phyloP scores from a whole-genome alignment of 257 asterid genomes.

The Salvia rosmarinus region DNA sequence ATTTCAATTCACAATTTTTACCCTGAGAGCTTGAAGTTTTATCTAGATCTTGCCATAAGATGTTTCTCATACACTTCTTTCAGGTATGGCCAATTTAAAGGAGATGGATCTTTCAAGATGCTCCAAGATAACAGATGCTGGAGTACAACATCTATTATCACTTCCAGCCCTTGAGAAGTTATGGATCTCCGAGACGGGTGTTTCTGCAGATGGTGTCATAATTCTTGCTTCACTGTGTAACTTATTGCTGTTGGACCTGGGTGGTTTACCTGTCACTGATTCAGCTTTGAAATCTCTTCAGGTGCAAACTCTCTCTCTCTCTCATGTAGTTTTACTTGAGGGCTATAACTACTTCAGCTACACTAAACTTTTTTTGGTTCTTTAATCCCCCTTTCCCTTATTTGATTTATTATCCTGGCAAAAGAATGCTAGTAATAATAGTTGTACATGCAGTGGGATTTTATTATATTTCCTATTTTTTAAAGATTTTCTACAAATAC shows the following conservation, averaged over 20 bases:
- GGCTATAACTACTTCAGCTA: slow-evolving; percentile 28
- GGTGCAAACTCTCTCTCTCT: slow-evolving; percentile 46
- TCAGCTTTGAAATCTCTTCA: slow-evolving; percentile 69
- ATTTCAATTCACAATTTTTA: neutral
- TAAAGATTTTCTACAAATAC: neutral
- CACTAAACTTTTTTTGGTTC: neutral
- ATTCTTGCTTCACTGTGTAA: slow-evolving; percentile 65
- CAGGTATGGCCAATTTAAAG: slow-evolving; percentile 76
- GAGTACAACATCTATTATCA: slow-evolving; percentile 69
- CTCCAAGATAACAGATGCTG: slow-evolving; percentile 77
- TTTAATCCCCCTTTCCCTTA: neutral
- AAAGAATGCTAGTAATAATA: neutral
- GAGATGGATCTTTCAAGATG: slow-evolving; percentile 86
- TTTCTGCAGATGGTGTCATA: slow-evolving; percentile 65
- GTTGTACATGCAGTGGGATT: slow-evolving; percentile 3
- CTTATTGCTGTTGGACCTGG: slow-evolving; percentile 70
- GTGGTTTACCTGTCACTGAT: slow-evolving; percentile 84
- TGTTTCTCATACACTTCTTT: slow-evolving; percentile 25
- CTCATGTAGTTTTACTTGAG: neutral
- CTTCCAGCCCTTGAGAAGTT: slow-evolving; percentile 72
- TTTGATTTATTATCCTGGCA: neutral
- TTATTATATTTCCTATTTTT: neutral
- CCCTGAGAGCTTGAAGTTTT: neutral
- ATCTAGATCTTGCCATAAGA: slow-evolving; percentile 6
- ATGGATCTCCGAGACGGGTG: slow-evolving; percentile 81